Evolutionary conservation across 495 filamentous ascomycete genomes (phyloP).

Genomic region (Neurospora sp.): DNA sequence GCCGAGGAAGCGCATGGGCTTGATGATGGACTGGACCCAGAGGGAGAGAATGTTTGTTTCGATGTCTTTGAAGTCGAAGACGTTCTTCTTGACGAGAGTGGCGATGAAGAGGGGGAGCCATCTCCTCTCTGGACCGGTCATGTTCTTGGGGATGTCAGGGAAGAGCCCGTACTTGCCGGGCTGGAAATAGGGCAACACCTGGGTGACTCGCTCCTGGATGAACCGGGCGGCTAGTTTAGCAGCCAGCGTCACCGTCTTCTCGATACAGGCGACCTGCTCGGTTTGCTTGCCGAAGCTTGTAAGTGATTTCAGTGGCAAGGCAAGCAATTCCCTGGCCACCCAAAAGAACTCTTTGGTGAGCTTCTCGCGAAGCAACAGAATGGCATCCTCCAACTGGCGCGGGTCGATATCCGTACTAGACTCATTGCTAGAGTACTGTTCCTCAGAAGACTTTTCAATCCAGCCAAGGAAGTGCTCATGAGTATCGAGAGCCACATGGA

Average conservation of each 20-base stretch:
- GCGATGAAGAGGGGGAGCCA: slow-evolving; percentile 33
- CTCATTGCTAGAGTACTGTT: slow-evolving; percentile 22
- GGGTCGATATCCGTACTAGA: slow-evolving; percentile 17
- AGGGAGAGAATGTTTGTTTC: slow-evolving; percentile 24
- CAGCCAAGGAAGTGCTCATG: slow-evolving; percentile 26
- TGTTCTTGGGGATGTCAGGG: slow-evolving; percentile 19
- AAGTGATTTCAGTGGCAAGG: slow-evolving; percentile 6
- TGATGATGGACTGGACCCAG: slow-evolving; percentile 29
- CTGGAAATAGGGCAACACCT: slow-evolving; percentile 29
- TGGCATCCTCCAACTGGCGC: slow-evolving; percentile 31
- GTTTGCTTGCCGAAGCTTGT: slow-evolving; percentile 7
- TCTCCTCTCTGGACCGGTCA: slow-evolving; percentile 17
- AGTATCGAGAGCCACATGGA: slow-evolving; percentile 28
- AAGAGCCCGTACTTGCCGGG: slow-evolving; percentile 31
- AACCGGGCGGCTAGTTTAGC: slow-evolving; percentile 32
- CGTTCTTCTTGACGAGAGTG: slow-evolving; percentile 26
- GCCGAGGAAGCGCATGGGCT: slow-evolving; percentile 23
- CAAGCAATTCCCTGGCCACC: slow-evolving; percentile 27
- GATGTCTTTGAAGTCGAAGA: slow-evolving; percentile 32
- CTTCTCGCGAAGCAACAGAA: slow-evolving; percentile 31
- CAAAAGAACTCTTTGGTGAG: slow-evolving; percentile 30
- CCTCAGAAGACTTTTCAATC: slow-evolving; percentile 28
- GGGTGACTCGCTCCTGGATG: slow-evolving; percentile 27
- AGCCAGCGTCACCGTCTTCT: slow-evolving; percentile 28
- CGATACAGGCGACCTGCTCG: slow-evolving; percentile 24